Evolutionary conservation across 1,284 basidiomycete genomes (phyloP).

Genomic region (Inonotus hispidus): DNA sequence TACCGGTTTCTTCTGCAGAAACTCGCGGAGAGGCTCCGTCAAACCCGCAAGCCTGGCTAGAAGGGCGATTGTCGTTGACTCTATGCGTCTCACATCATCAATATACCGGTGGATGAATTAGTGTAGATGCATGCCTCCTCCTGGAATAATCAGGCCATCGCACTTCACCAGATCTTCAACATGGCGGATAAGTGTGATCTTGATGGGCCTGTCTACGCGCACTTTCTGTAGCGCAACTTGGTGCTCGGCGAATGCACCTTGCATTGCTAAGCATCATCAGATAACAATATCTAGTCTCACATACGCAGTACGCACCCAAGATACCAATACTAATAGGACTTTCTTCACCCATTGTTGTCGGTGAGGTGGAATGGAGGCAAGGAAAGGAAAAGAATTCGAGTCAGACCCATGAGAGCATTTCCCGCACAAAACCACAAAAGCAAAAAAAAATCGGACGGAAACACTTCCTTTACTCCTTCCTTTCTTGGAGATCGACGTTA

Average conservation of each 20-base stretch:
- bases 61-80: conserved; percentile 92
- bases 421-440: too few species aligned
- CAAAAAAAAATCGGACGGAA: neutral
- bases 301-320: conserved; percentile 27
- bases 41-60: conserved; percentile 78
- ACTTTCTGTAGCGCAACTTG: conserved; percentile 62
- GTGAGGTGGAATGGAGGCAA: neutral
- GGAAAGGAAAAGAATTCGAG: neutral
- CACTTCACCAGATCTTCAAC: conserved; percentile 71
- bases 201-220: conserved; percentile 39
- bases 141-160: conserved; percentile 88
- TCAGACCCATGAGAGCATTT: neutral
- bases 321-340: conserved; percentile 30
- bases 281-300: neutral
- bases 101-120: neutral
- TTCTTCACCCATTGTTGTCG: conserved; percentile 6
- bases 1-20: conserved; percentile 64
- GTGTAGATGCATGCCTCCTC: conserved; percentile 55
- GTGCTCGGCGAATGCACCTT: conserved; percentile 94
- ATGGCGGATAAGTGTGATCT: conserved; percentile 68
- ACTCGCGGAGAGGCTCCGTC: conserved; percentile 73
- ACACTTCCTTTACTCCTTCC: neutral
- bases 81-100: conserved; percentile 31
- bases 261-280: conserved; percentile 56
- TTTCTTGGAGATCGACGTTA: neutral